Percentiles rank a stretch among this genome's conserved stretches.
phyloP scores from a whole-genome alignment of 768 basidiomycete species.

The Xerocomellus intermedius region DNA sequence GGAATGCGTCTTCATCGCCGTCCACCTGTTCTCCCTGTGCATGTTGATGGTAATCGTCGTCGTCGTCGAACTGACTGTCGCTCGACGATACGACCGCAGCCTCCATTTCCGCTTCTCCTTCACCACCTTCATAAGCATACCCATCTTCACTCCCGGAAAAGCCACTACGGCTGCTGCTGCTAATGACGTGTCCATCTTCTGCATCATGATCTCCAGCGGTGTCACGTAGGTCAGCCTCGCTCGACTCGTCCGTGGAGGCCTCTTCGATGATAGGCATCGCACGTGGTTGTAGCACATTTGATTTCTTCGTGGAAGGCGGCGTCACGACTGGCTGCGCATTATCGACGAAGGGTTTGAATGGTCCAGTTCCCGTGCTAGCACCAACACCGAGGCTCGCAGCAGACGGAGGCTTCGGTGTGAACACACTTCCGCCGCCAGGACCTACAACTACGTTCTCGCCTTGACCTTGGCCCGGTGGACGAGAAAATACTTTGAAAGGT shows the following conservation, averaged over 20 bases:
- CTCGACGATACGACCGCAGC: conserved; percentile 29
- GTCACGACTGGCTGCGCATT: conserved; percentile 12
- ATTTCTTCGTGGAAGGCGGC: conserved; percentile 22
- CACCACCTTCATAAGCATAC: conserved; percentile 30
- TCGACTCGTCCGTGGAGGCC: conserved; percentile 33
- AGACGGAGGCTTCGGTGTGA: conserved; percentile 45
- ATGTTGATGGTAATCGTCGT: conserved; percentile 23
- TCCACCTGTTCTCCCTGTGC: conserved; percentile 11
- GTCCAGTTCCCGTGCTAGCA: conserved; percentile 1
- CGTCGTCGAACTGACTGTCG: conserved; percentile 33
- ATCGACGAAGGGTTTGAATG: conserved; percentile 42
- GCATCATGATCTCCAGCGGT: conserved; percentile 19
- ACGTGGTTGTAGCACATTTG: conserved; percentile 20
- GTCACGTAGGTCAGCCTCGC: conserved; percentile 25
- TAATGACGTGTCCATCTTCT: conserved; percentile 26
- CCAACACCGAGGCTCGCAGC: conserved; percentile 6
- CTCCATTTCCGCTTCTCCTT: conserved; percentile 26
- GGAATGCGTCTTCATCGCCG: conserved; percentile 27
- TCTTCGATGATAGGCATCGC: conserved; percentile 25
- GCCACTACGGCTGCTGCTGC: conserved; percentile 29
- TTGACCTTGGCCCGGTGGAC: conserved; percentile 48
- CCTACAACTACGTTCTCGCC: conserved; percentile 35
- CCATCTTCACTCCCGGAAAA: conserved; percentile 36
- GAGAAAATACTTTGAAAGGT: conserved; percentile 66
- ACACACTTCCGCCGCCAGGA: conserved; percentile 27